Evolutionary conservation across 768 basidiomycete genomes (phyloP).

Genomic region (Tricholoma furcatifolium): DNA sequence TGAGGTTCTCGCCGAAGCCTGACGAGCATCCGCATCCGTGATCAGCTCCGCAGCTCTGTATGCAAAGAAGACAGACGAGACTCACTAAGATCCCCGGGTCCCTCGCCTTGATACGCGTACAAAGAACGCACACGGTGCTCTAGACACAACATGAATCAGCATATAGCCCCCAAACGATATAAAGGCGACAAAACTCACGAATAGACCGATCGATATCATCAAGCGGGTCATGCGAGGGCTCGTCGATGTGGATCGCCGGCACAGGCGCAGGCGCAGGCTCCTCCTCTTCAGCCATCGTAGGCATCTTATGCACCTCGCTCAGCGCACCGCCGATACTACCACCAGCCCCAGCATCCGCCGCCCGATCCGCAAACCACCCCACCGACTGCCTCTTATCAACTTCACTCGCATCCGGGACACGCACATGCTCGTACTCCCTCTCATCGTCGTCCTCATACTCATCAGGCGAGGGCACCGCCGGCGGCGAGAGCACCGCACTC

Average conservation of each 20-base stretch:
- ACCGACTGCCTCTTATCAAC: slow-evolving; percentile 67
- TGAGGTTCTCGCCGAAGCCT: slow-evolving; percentile 81
- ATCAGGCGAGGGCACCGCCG: slow-evolving; percentile 3
- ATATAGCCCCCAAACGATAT: neutral
- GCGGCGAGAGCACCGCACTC: slow-evolving; percentile 18
- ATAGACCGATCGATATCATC: slow-evolving; percentile 69
- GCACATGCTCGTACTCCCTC: slow-evolving; percentile 30
- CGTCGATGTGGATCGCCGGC: slow-evolving; percentile 61
- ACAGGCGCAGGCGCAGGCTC: slow-evolving; percentile 43
- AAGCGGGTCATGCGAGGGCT: slow-evolving; percentile 48
- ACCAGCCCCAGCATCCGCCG: slow-evolving; percentile 75
- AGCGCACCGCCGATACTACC: slow-evolving; percentile 33
- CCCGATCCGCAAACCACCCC: slow-evolving; percentile 89
- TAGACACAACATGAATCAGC: slow-evolving; percentile 25
- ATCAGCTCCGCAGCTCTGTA: too few species aligned
- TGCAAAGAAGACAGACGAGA: slow-evolving; percentile 29
- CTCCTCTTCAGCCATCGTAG: slow-evolving; percentile 55
- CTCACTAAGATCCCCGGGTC: slow-evolving; percentile 86
- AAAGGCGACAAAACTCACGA: slow-evolving; percentile 39
- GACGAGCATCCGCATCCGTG: neutral
- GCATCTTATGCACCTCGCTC: slow-evolving; percentile 36
- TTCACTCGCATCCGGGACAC: slow-evolving; percentile 28
- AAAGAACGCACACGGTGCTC: slow-evolving; percentile 77
- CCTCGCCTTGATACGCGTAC: slow-evolving; percentile 83
- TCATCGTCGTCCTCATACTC: slow-evolving; percentile 3